phyloP scores from a whole-genome alignment of 768 basidiomycete species.

The Phylloporus scabripes region DNA sequence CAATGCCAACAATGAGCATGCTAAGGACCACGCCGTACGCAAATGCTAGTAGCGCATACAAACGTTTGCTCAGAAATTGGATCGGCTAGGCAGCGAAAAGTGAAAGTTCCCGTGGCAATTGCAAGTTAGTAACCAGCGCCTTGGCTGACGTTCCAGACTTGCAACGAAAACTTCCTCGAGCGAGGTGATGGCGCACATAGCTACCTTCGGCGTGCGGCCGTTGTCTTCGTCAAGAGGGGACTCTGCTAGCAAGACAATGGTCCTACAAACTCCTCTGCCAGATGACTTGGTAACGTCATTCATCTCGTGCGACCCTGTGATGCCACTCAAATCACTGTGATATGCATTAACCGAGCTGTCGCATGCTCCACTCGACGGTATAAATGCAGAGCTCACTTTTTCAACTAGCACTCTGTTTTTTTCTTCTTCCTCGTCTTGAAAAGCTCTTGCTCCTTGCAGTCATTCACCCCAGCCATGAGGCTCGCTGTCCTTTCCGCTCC shows the following conservation, averaged over 20 bases:
- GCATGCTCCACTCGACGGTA: neutral
- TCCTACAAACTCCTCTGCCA: too few relatives aligned
- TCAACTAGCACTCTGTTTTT: neutral
- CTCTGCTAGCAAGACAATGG: neutral
- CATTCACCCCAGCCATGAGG: constrained; percentile 11
- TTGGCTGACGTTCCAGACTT: too few relatives aligned
- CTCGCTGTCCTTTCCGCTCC: constrained; percentile 9
- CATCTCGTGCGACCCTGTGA: neutral
- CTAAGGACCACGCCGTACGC: too few relatives aligned
- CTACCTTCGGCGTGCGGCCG: neutral
- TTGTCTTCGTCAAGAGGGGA: neutral
- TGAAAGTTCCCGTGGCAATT: too few relatives aligned
- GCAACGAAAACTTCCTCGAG: too few relatives aligned
- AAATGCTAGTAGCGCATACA: too few relatives aligned
- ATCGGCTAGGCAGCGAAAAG: too few relatives aligned
- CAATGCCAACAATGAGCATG: too few relatives aligned
- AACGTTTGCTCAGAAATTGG: too few relatives aligned
- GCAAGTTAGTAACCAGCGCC: too few relatives aligned
- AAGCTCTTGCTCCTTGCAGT: neutral
- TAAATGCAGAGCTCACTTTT: neutral
- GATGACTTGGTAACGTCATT: neutral
- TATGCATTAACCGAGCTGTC: neutral
- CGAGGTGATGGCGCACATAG: too few relatives aligned
- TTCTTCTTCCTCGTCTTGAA: neutral
- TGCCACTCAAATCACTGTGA: neutral